These are phyloP conservation scores for Marchantia polymorpha DNA, from an alignment of 225 moss, liverwort and hornwort genomes.

Conservation along the genomic window DNA sequence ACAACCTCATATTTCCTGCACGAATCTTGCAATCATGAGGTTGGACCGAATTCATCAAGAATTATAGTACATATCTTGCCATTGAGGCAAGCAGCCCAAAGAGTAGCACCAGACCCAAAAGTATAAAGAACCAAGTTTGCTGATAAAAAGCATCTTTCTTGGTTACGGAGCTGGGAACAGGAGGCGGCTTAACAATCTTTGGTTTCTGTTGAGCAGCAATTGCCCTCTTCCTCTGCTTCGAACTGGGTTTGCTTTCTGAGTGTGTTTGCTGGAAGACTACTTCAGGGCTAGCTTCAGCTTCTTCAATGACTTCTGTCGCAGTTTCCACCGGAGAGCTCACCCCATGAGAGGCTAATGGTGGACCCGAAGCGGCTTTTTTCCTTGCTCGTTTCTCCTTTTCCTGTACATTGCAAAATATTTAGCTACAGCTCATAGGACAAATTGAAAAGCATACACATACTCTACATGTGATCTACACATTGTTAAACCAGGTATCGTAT, in stretches of 20 bases:
- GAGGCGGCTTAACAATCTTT: conserved; percentile 22
- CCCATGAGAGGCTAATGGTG: conserved; percentile 19
- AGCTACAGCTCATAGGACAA: not conserved
- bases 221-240: conserved; percentile 25
- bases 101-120: conserved; percentile 20
- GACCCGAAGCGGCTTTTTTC: conserved; percentile 46
- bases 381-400: conserved; percentile 67
- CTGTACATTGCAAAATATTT: conserved; percentile 10
- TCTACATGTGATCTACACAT: not conserved
- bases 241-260: conserved; percentile 23
- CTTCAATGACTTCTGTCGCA: conserved; percentile 27
- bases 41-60: conserved; percentile 2
- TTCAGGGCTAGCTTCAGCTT: conserved; percentile 23
- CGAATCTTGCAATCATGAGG: conserved; percentile 4
- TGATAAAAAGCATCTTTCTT: conserved; percentile 37
- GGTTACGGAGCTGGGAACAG: conserved; percentile 26
- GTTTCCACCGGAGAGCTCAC: conserved; percentile 18
- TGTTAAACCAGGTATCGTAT: not conserved
- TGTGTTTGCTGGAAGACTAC: conserved; percentile 14
- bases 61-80: conserved; percentile 28
- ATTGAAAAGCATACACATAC: no score
- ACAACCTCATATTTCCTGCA: not conserved
- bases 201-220: conserved; percentile 18
- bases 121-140: conserved; percentile 40
- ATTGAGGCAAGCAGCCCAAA: conserved; percentile 31